These are phyloP conservation scores for Colletotrichum acutatum DNA, from an alignment of 2,329 filamentous ascomycete species.

Conservation along the genomic window DNA sequence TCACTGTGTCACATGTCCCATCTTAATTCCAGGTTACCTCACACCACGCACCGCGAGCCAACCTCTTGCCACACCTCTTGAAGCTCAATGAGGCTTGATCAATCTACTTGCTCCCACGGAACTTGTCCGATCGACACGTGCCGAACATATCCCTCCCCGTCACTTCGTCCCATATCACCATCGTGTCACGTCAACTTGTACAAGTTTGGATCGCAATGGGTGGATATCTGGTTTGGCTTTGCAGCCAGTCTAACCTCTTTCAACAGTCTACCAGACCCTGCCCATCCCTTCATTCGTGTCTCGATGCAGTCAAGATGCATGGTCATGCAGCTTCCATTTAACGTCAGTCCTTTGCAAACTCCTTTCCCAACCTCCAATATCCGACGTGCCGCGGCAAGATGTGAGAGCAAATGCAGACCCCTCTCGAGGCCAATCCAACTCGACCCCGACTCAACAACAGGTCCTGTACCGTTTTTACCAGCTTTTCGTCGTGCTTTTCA, in stretches of 20 bases:
- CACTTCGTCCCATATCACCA: neutral
- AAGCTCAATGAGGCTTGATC: neutral
- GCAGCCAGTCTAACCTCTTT: slow-evolving; percentile 35
- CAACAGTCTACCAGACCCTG: slow-evolving; percentile 18
- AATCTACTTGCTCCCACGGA: slow-evolving; percentile 10
- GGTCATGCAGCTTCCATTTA: slow-evolving; percentile 1
- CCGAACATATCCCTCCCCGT: neutral
- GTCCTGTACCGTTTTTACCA: slow-evolving; percentile 25
- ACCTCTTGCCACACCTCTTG: neutral
- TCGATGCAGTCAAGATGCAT: neutral
- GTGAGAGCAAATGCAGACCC: neutral
- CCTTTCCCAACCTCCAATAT: slow-evolving; percentile 5
- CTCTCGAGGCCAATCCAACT: neutral
- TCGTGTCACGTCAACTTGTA: slow-evolving; percentile 2
- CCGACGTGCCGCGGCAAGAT: slow-evolving; percentile 16
- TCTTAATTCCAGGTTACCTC: neutral
- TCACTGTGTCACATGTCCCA: slow-evolving; percentile 17
- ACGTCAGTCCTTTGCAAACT: slow-evolving; percentile 15
- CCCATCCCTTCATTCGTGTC: neutral
- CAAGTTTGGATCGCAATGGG: slow-evolving; percentile 19
- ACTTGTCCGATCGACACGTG: slow-evolving; percentile 27
- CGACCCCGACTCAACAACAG: neutral
- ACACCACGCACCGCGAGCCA: neutral
- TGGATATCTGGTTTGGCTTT: slow-evolving; percentile 32
- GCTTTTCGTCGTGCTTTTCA: neutral